These are phyloP conservation scores for Penicillium flavigenum DNA, from an alignment of 495 filamentous ascomycete genomes.

Conservation along the genomic window DNA sequence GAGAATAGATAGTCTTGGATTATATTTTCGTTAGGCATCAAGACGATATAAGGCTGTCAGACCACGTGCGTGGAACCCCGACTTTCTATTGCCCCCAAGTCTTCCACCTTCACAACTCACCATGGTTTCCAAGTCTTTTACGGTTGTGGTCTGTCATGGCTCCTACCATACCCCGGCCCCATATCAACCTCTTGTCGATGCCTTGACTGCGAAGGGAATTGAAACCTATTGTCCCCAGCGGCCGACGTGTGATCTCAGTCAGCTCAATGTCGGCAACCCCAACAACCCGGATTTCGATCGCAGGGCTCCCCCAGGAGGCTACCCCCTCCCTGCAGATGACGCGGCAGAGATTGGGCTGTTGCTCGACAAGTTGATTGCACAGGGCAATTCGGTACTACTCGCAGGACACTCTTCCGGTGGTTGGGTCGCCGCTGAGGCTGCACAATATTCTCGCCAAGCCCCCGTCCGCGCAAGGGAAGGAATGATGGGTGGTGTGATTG, in stretches of 20 bases:
- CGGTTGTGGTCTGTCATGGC: constrained; percentile 36
- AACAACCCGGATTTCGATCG: constrained; percentile 32
- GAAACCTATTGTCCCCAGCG: constrained; percentile 38
- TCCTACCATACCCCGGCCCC: constrained; percentile 37
- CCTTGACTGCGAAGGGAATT: constrained; percentile 23
- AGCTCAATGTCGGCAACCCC: constrained; percentile 33
- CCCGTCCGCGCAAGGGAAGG: constrained; percentile 21
- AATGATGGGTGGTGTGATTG: constrained; percentile 35
- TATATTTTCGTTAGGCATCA: background rate
- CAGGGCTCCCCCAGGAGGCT: constrained; percentile 26
- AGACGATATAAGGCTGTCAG: background rate
- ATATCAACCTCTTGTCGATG: constrained; percentile 31
- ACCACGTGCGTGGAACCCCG: constrained; percentile 5
- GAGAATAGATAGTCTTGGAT: too few species aligned
- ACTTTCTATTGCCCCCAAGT: background rate
- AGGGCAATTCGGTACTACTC: constrained; percentile 28
- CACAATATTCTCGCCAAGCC: constrained; percentile 26
- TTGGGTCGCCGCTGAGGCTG: constrained; percentile 35
- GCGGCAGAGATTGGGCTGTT: constrained; percentile 21
- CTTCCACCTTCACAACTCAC: background rate
- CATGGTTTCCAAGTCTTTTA: constrained; percentile 1
- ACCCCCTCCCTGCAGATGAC: constrained; percentile 31
- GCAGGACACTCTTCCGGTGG: constrained; percentile 37
- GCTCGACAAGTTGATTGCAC: constrained; percentile 22
- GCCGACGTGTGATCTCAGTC: constrained; percentile 31